phyloP scores from a whole-genome alignment of 768 basidiomycete species.

The Tephrocybe sp. region DNA sequence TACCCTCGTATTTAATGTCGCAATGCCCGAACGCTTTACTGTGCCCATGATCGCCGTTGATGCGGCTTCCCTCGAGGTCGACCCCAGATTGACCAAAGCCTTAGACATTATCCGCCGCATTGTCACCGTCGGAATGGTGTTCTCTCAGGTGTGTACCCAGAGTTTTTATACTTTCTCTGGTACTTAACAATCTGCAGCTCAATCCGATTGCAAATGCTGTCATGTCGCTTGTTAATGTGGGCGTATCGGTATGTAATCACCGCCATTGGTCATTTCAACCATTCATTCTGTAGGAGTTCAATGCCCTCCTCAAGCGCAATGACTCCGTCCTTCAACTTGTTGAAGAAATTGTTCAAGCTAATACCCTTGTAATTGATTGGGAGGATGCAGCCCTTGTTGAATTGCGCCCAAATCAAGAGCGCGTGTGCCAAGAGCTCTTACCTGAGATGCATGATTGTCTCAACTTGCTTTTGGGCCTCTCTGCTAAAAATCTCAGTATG shows the following conservation, averaged over 20 bases:
- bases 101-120: background rate
- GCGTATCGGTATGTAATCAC: background rate
- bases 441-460: background rate
- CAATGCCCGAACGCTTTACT: background rate
- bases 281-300: background rate
- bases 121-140: background rate
- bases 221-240: background rate
- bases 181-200: background rate
- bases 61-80: background rate
- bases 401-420: background rate
- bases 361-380: background rate
- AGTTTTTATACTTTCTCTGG: background rate
- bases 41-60: background rate
- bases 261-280: background rate
- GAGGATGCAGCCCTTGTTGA: background rate
- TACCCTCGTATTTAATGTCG: background rate
- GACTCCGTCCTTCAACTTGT: background rate
- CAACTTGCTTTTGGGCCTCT: background rate
- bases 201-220: background rate
- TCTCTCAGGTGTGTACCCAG: background rate
- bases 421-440: background rate
- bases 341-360: background rate
- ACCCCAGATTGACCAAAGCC: background rate
- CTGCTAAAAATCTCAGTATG: too few species aligned
- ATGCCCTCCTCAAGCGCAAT: background rate